A percentile compares a stretch with the other conserved stretches of the same genome.
Evolutionary conservation across 495 filamentous ascomycete species (phyloP).

Genomic region (Penicillium atrosanguineum): DNA sequence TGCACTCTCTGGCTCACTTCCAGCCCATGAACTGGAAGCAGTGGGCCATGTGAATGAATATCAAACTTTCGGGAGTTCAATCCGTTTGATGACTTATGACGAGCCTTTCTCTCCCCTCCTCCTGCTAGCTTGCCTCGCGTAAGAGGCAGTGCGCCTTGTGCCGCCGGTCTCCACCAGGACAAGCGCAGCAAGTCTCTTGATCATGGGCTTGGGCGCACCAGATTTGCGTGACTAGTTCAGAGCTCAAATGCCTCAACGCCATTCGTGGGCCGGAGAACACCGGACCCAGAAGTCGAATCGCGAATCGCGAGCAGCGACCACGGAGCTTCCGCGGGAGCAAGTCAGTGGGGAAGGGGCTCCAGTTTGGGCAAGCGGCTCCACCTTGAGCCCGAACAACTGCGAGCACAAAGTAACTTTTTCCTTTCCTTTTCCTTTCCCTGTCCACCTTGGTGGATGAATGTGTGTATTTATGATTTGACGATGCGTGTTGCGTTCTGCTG

Average conservation of each 20-base stretch:
- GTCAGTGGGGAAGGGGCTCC: constrained; percentile 5
- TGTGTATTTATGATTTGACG: constrained; percentile 13
- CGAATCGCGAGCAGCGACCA: constrained; percentile 5
- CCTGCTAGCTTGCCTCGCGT: background rate
- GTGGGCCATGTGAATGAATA: constrained; percentile 28
- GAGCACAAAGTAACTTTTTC: constrained; percentile 1
- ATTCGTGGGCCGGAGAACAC: constrained; percentile 12
- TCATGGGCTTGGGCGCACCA: background rate
- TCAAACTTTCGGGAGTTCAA: background rate
- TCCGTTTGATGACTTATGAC: constrained; percentile 8
- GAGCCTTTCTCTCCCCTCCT: background rate
- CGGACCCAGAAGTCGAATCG: constrained; percentile 5
- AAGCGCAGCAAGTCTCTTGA: background rate
- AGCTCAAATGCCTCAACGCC: constrained; percentile 1
- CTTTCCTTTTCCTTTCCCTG: background rate
- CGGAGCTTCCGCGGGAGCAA: constrained; percentile 1
- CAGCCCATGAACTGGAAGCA: constrained; percentile 32
- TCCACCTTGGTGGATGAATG: background rate
- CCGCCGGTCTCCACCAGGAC: background rate
- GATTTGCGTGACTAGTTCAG: background rate
- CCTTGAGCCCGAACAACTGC: background rate
- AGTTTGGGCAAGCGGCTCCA: constrained; percentile 10
- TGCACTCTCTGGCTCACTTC: constrained; percentile 27
- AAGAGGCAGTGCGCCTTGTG: background rate
- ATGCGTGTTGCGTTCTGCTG: constrained; percentile 10